Conservation (phyloP, 305 asterid species). For the Rubia tinctorum region DNA sequence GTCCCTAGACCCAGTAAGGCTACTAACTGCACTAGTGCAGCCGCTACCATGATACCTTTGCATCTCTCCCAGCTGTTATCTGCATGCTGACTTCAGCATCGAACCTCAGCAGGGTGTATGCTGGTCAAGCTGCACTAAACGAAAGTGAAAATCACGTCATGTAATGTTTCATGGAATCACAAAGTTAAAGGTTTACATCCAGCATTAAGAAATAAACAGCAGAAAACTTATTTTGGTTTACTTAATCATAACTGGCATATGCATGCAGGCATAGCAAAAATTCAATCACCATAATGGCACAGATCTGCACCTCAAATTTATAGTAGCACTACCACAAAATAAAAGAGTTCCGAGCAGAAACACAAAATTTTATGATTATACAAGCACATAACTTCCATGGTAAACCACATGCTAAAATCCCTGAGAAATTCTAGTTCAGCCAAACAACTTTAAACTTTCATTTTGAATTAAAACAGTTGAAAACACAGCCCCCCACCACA, state of each 20-base stretch:
- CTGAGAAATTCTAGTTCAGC: neutral
- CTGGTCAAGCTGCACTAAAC: slow-evolving; percentile 33
- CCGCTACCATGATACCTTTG: slow-evolving; percentile 94
- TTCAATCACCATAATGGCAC: neutral
- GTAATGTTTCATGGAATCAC: neutral
- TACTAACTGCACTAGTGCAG: slow-evolving; percentile 98
- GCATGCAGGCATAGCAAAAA: neutral
- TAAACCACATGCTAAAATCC: neutral
- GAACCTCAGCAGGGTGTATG: slow-evolving; percentile 46
- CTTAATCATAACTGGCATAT: neutral
- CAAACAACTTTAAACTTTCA: neutral
- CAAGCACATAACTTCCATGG: neutral
- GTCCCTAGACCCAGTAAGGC: slow-evolving; percentile 78
- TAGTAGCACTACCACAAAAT: neutral
- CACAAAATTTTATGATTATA: neutral
- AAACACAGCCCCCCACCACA: too few species aligned
- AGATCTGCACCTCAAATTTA: neutral
- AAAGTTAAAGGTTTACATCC: neutral
- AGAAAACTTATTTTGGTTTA: neutral
- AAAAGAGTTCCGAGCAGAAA: neutral
- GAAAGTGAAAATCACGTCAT: neutral
- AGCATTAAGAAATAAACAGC: neutral
- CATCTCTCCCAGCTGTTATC: slow-evolving; percentile 90
- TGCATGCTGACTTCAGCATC: slow-evolving; percentile 96
- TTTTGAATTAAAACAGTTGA: neutral